These are phyloP conservation scores for Polychaeton citri DNA, from an alignment of 2,329 filamentous ascomycete species.

Conservation along the genomic window DNA sequence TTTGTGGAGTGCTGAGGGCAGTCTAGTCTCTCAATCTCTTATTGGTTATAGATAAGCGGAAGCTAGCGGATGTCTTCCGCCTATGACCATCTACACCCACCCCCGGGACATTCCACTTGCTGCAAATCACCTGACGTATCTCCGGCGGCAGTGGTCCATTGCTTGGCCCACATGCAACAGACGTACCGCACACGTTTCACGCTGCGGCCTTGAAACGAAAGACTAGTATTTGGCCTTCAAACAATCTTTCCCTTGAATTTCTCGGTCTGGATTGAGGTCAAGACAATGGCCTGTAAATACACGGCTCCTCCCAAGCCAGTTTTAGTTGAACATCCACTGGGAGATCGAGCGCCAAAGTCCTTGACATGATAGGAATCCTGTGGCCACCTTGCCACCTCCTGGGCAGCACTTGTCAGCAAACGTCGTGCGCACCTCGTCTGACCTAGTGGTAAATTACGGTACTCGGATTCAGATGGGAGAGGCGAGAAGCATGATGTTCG, in stretches of 20 bases:
- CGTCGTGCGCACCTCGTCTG: neutral
- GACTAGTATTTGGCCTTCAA: neutral
- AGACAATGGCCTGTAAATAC: neutral
- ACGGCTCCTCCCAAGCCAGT: neutral
- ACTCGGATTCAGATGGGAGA: neutral
- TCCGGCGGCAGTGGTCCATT: too few species aligned
- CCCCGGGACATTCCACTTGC: too few species aligned
- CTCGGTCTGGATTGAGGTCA: neutral
- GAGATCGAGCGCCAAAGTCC: neutral
- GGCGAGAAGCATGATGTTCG: neutral
- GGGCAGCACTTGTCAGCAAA: neutral
- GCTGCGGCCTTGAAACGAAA: constrained; percentile 1
- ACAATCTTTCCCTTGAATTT: neutral
- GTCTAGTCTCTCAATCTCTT: too few species aligned
- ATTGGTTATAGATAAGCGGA: too few species aligned
- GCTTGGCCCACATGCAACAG: too few species aligned
- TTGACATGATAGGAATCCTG: neutral
- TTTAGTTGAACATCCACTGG: neutral
- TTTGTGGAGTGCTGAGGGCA: too few species aligned
- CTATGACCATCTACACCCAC: too few species aligned
- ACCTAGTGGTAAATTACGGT: neutral
- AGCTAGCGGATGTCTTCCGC: too few species aligned
- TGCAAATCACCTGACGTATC: too few species aligned
- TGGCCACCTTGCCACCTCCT: neutral
- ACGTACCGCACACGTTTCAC: constrained; percentile 1